Evolutionary conservation across 805 yeast genomes (phyloP), one percentile per base, ranked within the genome.

Genomic region (Candida cerambycidarum): DNA sequence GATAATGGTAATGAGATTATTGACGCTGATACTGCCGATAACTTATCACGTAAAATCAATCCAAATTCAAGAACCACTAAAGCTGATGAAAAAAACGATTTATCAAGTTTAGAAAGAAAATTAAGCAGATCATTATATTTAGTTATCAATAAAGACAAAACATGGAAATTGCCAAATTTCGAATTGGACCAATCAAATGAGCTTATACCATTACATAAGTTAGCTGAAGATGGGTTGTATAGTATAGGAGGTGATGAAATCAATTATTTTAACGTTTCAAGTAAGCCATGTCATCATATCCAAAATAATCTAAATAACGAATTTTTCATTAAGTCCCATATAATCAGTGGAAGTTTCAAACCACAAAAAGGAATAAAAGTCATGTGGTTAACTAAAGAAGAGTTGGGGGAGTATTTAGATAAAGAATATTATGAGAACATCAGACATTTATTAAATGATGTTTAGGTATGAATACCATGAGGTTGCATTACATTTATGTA

Each of bases 191-290:
- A 31, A 31, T 13, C 45, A 8, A 69, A 67, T 19, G 63, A 68
- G 3, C 65, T 70, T 35, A 48, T 39, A 21, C 77, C 87, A 12
- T 75, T 93, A 50, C 89, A 87, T 59, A 66, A 65, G 43, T 75
- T 81, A 28, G 96, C 96, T 2, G 88, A 86, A 61, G 65, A 75
- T 37, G 95, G 95, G 0, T 66, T 93, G 43, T 75, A 80, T 59
- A 54, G 63, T 16, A 55, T 85, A 15, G 96, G 96, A 14, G 96
- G 96, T 24, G 78, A 73, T 9, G 62, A 74, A 42, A 78, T 93
- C 59, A 85, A 89, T 65, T 84, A 89, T 33, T 92, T 95, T 87
- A 79, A 85, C 15, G 96, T 93, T n/a, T 89, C 98, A 17, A 80
- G 79, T 43, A 85, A 85, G 4, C 98, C 99, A 31, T 83, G 90